A percentile compares a stretch with the other conserved stretches of the same genome.
phyloP scores from a whole-genome alignment of 768 basidiomycete species.

The Tulasnella sp. region DNA sequence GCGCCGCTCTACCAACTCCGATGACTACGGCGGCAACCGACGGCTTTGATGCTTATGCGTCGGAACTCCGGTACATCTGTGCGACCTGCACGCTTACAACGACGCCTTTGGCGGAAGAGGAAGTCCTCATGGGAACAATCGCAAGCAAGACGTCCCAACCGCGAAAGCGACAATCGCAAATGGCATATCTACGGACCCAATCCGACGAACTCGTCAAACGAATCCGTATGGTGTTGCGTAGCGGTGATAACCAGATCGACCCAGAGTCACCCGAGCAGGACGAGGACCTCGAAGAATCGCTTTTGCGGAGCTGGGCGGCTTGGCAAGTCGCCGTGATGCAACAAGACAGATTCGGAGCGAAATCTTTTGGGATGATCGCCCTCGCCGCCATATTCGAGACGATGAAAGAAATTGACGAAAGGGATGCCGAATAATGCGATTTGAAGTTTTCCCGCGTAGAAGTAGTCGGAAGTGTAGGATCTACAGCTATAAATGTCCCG shows the following conservation, averaged over 20 bases:
- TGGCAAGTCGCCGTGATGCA: conserved; percentile 36
- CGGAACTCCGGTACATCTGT: conserved; percentile 39
- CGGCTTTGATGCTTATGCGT: conserved; percentile 30
- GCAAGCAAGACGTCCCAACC: conserved; percentile 48
- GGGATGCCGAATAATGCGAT: no score
- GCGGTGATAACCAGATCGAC: conserved; percentile 24
- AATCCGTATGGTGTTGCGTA: conserved; percentile 39
- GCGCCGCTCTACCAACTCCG: not conserved
- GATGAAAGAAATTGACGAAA: conserved; percentile 20
- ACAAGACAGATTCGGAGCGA: conserved; percentile 38
- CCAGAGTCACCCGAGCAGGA: conserved; percentile 28
- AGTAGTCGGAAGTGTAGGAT: no score
- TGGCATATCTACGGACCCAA: conserved; percentile 43
- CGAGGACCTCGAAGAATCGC: conserved; percentile 30
- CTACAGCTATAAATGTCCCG: no score
- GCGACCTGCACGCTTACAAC: conserved; percentile 28
- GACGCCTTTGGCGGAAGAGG: conserved; percentile 43
- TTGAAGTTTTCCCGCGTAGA: no score
- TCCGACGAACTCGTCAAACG: conserved; percentile 40
- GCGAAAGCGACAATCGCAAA: conserved; percentile 40
- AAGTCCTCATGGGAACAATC: conserved; percentile 54
- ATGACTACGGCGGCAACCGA: not conserved
- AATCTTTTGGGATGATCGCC: conserved; percentile 50
- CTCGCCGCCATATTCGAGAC: conserved; percentile 46
- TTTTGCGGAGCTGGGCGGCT: conserved; percentile 43